Conservation (phyloP, 768 basidiomycete genomes). For the Tephrocybe sp. region DNA sequence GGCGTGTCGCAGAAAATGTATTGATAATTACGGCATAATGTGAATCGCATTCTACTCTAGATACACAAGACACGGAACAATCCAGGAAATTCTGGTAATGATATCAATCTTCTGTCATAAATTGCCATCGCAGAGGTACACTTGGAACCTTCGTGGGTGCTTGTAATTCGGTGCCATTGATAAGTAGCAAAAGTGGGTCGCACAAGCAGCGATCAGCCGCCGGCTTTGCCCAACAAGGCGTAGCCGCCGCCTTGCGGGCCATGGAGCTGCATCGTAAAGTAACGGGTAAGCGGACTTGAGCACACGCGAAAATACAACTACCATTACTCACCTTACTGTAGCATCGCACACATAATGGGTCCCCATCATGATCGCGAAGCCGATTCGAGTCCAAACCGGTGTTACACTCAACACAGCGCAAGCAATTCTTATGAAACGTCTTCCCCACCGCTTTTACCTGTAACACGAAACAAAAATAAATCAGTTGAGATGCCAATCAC, state of each 20-base stretch:
- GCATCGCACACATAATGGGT: conserved; percentile 68
- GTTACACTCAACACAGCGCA: conserved; percentile 74
- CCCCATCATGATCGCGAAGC: conserved; percentile 73
- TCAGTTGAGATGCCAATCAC: conserved; percentile 4
- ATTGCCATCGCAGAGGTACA: background rate
- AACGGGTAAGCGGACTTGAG: background rate
- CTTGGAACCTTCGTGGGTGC: background rate
- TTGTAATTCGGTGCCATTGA: background rate
- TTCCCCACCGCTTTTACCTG: conserved; percentile 81
- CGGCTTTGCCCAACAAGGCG: conserved; percentile 54
- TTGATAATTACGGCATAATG: conserved; percentile 42
- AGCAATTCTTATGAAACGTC: conserved; percentile 74
- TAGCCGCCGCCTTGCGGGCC: conserved; percentile 76
- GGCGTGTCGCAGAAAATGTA: conserved; percentile 53
- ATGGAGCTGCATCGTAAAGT: conserved; percentile 62
- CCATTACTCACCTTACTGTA: conserved; percentile 55
- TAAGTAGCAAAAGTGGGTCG: background rate
- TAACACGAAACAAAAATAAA: no score
- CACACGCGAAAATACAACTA: background rate
- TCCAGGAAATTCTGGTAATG: conserved; percentile 7
- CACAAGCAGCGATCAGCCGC: conserved; percentile 19
- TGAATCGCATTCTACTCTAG: conserved; percentile 2
- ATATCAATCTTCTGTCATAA: conserved; percentile 2
- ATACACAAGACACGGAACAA: background rate
- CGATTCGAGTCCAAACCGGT: conserved; percentile 68